Conservation (phyloP, 805 yeast species). For the Candida nitratophila region DNA sequence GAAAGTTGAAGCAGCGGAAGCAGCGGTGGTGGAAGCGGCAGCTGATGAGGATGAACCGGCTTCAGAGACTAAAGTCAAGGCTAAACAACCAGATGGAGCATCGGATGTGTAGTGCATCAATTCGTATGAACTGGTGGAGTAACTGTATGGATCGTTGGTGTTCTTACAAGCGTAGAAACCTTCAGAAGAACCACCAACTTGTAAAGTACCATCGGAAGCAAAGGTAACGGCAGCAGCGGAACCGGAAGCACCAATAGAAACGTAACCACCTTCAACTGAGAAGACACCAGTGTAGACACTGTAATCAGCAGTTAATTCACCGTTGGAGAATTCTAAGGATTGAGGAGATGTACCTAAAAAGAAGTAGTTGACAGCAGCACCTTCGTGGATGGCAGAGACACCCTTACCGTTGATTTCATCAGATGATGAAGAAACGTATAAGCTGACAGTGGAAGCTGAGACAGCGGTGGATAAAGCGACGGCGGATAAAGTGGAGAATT, state of each 20-base stretch:
- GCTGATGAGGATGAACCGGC: constrained; percentile 2
- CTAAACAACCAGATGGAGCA: constrained; percentile 8
- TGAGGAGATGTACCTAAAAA: constrained; percentile 18
- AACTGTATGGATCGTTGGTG: constrained; percentile 34
- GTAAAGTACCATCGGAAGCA: constrained; percentile 16
- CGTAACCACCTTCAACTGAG: constrained; percentile 3
- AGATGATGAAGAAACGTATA: constrained; percentile 19
- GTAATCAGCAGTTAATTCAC: constrained; percentile 14
- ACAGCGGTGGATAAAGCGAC: constrained; percentile 3
- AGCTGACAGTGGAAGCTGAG: constrained; percentile 9
- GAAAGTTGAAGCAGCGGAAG: background rate
- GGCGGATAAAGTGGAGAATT: constrained; percentile 2
- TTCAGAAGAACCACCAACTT: constrained; percentile 20
- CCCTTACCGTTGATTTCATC: constrained; percentile 21
- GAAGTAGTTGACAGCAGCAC: constrained; percentile 39
- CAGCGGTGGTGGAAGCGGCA: background rate
- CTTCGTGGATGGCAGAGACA: constrained; percentile 32
- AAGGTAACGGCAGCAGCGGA: constrained; percentile 7
- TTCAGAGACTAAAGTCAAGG: constrained; percentile 1
- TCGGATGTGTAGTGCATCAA: constrained; percentile 21
- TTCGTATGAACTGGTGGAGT: constrained; percentile 22
- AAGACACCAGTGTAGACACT: constrained; percentile 1
- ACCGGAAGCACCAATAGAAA: constrained; percentile 4
- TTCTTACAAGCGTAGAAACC: constrained; percentile 33
- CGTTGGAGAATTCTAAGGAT: constrained; percentile 4